Evolutionary conservation across 2,329 filamentous ascomycete genomes (phyloP).

Genomic region (Calonectria honghensis): DNA sequence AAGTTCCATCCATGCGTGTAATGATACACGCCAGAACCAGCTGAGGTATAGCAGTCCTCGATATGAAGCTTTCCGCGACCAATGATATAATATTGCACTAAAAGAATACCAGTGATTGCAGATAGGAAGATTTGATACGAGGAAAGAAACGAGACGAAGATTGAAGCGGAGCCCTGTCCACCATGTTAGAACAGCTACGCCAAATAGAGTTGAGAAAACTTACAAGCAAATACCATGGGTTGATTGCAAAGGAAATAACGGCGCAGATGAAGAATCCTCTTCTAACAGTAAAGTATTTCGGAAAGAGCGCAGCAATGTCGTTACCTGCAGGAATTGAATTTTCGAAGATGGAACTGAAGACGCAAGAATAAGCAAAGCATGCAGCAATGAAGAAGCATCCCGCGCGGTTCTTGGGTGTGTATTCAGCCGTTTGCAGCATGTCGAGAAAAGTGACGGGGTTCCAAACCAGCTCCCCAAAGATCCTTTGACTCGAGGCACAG

Average conservation of each 20-base stretch:
- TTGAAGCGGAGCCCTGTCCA: constrained; percentile 24
- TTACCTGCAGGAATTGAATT: constrained; percentile 32
- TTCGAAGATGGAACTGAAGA: constrained; percentile 36
- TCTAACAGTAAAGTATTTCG: constrained; percentile 28
- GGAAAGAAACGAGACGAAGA: constrained; percentile 51
- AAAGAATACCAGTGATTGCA: constrained; percentile 63
- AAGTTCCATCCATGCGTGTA: constrained; percentile 34
- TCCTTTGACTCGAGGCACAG: constrained; percentile 27
- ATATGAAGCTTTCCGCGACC: constrained; percentile 24
- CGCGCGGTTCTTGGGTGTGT: constrained; percentile 23
- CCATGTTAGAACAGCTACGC: neutral
- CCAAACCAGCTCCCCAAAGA: constrained; percentile 32
- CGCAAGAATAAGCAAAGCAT: constrained; percentile 34
- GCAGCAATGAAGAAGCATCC: constrained; percentile 35
- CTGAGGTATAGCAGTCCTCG: constrained; percentile 23
- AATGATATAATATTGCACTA: constrained; percentile 66
- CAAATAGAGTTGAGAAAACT: neutral
- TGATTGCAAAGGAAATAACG: constrained; percentile 27
- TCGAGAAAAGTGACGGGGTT: constrained; percentile 30
- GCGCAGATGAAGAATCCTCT: constrained; percentile 31
- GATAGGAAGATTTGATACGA: constrained; percentile 64
- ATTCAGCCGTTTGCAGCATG: constrained; percentile 13
- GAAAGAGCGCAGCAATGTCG: constrained; percentile 28
- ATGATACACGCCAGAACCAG: constrained; percentile 30
- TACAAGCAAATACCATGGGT: constrained; percentile 31